These are phyloP conservation scores for Candida dajiaensis DNA, from an alignment of 805 yeast species.

Conservation along the genomic window DNA sequence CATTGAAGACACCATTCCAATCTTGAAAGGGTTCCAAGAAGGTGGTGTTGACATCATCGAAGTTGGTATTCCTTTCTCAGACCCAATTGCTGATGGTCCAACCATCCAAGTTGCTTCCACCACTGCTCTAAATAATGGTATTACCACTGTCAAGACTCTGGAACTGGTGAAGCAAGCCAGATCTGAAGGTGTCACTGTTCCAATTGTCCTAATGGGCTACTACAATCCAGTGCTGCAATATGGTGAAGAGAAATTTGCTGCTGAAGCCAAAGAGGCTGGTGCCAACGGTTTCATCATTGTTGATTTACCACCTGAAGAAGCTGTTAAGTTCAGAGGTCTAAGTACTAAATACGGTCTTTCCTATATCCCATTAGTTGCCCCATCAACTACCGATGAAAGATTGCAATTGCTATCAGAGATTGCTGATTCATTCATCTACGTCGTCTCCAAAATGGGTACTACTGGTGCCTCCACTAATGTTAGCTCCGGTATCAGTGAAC, in stretches of 20 bases:
- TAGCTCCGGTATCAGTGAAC: conserved; percentile 52
- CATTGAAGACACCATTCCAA: conserved; percentile 79
- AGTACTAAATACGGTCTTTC: conserved; percentile 68
- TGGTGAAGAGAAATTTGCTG: conserved; percentile 81
- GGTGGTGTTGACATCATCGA: conserved; percentile 97
- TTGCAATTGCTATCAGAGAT: conserved; percentile 70
- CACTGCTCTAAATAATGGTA: conserved; percentile 77
- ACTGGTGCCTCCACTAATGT: conserved; percentile 82
- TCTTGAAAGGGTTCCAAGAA: conserved; percentile 80
- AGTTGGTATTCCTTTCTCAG: conserved; percentile 93
- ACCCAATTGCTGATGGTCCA: conserved; percentile 99
- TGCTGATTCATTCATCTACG: conserved; percentile 94
- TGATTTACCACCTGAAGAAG: conserved; percentile 98
- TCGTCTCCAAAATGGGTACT: conserved; percentile 96
- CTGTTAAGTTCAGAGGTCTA: conserved; percentile 71
- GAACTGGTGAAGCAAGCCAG: conserved; percentile 75
- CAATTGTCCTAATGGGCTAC: conserved; percentile 94
- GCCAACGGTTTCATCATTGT: conserved; percentile 94
- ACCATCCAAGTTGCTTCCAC: conserved; percentile 88
- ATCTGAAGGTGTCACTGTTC: conserved; percentile 76
- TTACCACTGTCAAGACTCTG: conserved; percentile 62
- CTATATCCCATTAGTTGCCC: conserved; percentile 93
- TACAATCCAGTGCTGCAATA: conserved; percentile 88
- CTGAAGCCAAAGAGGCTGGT: conserved; percentile 80
- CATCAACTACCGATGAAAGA: conserved; percentile 91